Evolutionary conservation across 768 basidiomycete species (phyloP), one percentile per base, ranked within the genome.

Genomic region (Neoboletus subvelutipes): DNA sequence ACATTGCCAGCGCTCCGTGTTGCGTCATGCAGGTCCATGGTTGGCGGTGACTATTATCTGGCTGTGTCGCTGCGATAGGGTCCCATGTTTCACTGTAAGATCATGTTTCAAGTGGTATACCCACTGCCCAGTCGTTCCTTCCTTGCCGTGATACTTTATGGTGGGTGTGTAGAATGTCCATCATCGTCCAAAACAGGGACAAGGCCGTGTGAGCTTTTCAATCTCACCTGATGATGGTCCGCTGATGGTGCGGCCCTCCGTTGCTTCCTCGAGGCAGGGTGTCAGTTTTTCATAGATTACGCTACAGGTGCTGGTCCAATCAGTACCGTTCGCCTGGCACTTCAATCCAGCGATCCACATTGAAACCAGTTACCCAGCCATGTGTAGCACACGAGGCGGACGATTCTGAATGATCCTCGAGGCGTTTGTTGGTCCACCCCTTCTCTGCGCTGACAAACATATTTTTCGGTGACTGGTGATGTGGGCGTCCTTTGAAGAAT

Each of bases 311-410:
- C 37, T 36, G 54, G 47, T 43, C 58, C 53, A 54, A 61, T 52
- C 59, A 45, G 29, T 26, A 22, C 24, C 20, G 22, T 47, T 36
- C 42, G 45, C 47, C 28, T 47, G 45, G 17, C 24, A 20, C 15
- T 43, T 18, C 34, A 31, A 18, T 15, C 8, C 8, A 31, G 18
- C 51, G 55, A 45, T 47, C 33, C 47, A 52, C 57, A 45, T 20
- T 36, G 34, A 18, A 20, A 50, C 12, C 26, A 31, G 47, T 17
- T 50, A 5, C 11, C n/a, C 20, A 28, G 54, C 42, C 62, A 52
- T 65, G 61, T 65, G 65, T 52, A 45, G 18, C 45, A 60, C 67
- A 63, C 41, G 67, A 64, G 63, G 65, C 22, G 33, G 31, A 7
- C 37, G 50, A 51, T 64, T 52, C 26, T 45, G 36, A 52, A 46